These are phyloP conservation scores for Rubia tinctorum DNA, from an alignment of 305 asterid species.

Conservation along the genomic window DNA sequence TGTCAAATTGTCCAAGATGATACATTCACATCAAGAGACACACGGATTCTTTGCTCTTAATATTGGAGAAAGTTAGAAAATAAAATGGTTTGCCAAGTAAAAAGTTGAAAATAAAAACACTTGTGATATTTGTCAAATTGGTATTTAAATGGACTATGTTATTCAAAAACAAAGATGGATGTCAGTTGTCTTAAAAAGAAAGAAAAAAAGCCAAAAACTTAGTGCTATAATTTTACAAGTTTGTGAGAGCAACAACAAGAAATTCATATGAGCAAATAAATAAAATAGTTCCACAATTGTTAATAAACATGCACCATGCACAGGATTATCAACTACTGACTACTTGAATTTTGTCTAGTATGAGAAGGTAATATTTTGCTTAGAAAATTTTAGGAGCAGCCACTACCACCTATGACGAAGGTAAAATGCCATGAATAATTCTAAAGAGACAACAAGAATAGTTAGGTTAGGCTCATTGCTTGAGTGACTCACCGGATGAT, in stretches of 20 bases:
- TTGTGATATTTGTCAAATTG: neutral
- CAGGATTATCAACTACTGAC: conserved; percentile 4
- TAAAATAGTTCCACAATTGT: neutral
- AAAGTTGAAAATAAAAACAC: neutral
- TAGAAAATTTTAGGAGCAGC: neutral
- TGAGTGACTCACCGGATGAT: conserved; percentile 71
- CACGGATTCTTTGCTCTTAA: neutral
- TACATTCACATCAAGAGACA: neutral
- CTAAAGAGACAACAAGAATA: neutral
- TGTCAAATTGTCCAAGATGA: neutral
- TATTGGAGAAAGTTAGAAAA: neutral
- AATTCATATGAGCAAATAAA: neutral
- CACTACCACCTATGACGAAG: neutral
- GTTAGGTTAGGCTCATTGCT: conserved; percentile 1
- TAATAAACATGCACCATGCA: neutral
- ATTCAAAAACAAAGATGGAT: neutral
- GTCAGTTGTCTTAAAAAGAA: neutral
- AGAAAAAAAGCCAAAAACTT: neutral
- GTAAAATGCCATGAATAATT: neutral
- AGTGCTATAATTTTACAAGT: neutral
- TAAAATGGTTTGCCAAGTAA: neutral
- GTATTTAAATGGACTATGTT: neutral
- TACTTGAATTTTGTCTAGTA: neutral
- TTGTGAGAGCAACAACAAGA: neutral
- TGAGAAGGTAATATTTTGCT: neutral